Evolutionary conservation across 495 filamentous ascomycete genomes (phyloP).

Genomic region (Aspergillus nanangensis): DNA sequence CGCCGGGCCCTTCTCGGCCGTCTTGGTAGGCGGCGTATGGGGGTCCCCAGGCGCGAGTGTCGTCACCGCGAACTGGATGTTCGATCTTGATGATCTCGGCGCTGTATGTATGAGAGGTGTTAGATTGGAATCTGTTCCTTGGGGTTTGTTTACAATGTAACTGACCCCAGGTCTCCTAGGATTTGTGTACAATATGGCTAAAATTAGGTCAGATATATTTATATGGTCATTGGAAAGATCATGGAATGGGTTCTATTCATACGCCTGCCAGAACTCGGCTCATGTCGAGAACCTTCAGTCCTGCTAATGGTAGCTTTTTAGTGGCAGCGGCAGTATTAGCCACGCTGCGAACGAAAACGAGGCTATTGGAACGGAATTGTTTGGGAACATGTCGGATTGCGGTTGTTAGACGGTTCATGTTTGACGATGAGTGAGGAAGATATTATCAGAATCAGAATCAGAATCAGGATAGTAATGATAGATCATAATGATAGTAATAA

Average conservation of each 20-base stretch:
- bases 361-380: background rate
- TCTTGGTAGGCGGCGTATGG: constrained; percentile 78
- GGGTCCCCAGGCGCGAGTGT: constrained; percentile 94
- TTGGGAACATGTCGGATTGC: background rate
- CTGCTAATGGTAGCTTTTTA: constrained; percentile 16
- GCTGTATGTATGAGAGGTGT: constrained; percentile 36
- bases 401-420: background rate
- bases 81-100: constrained; percentile 97
- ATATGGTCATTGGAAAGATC: background rate
- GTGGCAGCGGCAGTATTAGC: background rate
- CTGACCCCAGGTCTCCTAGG: constrained; percentile 10
- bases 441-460: too few relatives aligned
- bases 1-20: constrained; percentile 67
- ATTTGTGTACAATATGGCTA: constrained; percentile 13
- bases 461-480: too few relatives aligned
- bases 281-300: constrained; percentile 17
- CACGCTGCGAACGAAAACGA: background rate
- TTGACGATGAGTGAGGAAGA: background rate
- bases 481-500: too few relatives aligned
- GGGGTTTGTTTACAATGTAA: background rate
- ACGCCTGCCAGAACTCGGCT: constrained; percentile 19
- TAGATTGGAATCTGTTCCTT: background rate
- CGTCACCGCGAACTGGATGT: constrained; percentile 85
- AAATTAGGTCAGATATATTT: background rate
- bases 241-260: background rate